Base-by-base conservation (phyloP, 371 early-diverging fungal species). In the Batrachochytrium dendrobatidis region DNA sequence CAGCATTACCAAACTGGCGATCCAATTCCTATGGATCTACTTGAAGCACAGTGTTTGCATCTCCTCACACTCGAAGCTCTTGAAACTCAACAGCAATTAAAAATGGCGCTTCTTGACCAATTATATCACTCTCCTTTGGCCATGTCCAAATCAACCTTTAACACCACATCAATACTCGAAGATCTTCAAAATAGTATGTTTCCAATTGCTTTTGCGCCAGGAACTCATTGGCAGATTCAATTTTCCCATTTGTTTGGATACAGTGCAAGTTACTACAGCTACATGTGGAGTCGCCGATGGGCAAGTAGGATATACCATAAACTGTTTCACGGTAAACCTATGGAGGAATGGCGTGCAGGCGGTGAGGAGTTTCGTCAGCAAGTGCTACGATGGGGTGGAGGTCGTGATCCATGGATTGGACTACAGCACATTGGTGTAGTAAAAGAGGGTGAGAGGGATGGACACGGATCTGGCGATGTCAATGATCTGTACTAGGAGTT, bases 161-260 rank as follows among this genome's bases (percentile, higher is more conserved):
- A 64, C 43, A 51, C 81, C 50, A 77, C 83, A 3, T 55, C 57
- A 1, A 72, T 71, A 7, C 76, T 84, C 70, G 71, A 79, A 46
- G 54, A 71, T 1, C 56, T 87, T 12, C 84, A 84, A 57, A 70
- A 77, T 53, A 62, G 74, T 1, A 64, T 74, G 34, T 82, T 82
- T n/a, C 66, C 83, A 20, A 82, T 89, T 43, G 82, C 83, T 0
- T 80, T 79, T 46, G 82, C 83, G 0, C 54, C 56, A 1, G 81
- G 81, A 3, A 89, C 93, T 0, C 80, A 80, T 63, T 94, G 94
- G 92, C 94, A 92, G 57, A 85, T 88, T 3, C 90, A 91, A 56
- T 95, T 95, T 71, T 83, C 84, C 3, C 98, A 98, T 62, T 64
- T 98, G 63, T 85, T 87, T 65, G 85, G 87, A 0, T 98, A 98